phyloP scores from a whole-genome alignment of 192 early-diverging fungal genomes.

The Gamsiella multidivaricata region DNA sequence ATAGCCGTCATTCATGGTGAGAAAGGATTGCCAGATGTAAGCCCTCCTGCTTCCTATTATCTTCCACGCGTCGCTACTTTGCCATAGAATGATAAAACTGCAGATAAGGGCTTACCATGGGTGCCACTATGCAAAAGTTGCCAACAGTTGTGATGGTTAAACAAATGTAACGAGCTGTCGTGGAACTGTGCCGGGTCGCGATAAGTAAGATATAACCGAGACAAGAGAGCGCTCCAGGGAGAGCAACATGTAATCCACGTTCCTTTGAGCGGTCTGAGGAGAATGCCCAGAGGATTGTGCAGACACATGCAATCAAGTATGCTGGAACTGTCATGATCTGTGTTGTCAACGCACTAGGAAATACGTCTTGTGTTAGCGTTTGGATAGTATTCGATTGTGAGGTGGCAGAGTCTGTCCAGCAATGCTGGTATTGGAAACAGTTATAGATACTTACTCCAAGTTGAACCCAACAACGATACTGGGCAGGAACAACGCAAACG shows the following conservation, averaged over 20 bases:
- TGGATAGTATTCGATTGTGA: too few relatives aligned
- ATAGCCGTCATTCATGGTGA: neutral
- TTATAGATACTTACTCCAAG: slow-evolving; percentile 38
- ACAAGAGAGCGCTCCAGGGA: slow-evolving; percentile 36
- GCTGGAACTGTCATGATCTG: slow-evolving; percentile 58
- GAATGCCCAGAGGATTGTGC: slow-evolving; percentile 16
- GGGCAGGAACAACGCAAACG: slow-evolving; percentile 74
- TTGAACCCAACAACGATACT: slow-evolving; percentile 75
- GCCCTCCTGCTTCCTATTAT: neutral
- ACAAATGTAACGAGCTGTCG: slow-evolving; percentile 45
- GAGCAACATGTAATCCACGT: slow-evolving; percentile 57
- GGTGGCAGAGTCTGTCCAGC: neutral
- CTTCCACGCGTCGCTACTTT: slow-evolving; percentile 66
- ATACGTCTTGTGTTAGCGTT: too few relatives aligned
- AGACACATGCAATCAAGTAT: slow-evolving; percentile 51
- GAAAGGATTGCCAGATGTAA: neutral
- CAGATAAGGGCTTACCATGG: slow-evolving; percentile 68
- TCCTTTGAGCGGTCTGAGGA: slow-evolving; percentile 28
- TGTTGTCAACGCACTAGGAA: slow-evolving; percentile 10
- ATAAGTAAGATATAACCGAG: slow-evolving; percentile 59
- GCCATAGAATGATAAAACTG: slow-evolving; percentile 52
- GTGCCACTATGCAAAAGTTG: slow-evolving; percentile 62
- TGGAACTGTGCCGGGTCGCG: slow-evolving; percentile 15
- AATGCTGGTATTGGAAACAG: too few relatives aligned
- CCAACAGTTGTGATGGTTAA: slow-evolving; percentile 47